Base-by-base conservation (phyloP, 495 filamentous ascomycete species). In the Daldinia grandis region DNA sequence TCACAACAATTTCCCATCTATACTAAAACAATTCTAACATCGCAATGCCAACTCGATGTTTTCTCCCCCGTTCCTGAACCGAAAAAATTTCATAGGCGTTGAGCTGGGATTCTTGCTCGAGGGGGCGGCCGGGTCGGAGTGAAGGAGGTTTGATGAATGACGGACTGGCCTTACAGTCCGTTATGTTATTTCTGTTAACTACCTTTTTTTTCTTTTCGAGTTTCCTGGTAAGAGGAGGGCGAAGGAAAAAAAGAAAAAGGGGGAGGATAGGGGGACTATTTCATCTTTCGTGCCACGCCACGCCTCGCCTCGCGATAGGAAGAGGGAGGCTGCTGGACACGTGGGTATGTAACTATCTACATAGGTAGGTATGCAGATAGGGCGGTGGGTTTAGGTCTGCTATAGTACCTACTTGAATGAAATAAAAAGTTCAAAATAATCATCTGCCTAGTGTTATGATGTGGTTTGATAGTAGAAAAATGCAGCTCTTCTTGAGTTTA, bases 71-170 rank as follows among this genome's bases (percentile, higher is more conserved):
- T 53, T 53, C 49, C 49, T 12, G 7, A 14, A 35, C 5, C 19
- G 5, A 56, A 56, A 55, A 56, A n/a, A 2, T 17, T 30, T 17
- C 9, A 30, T 35, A 31, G 62, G 62, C 62, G 62, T 64, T 64
- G 25, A 64, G 12, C 50, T 27, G 55, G 62, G 62, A 33, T 57
- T 4, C 30, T 56, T 55, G 28, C 53, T 57, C n/a, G 38, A n/a
- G 51, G 51, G 27, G 21, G 50, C 25, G 42, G 19, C 15, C 27
- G 35, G 60, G 35, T 33, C n/a, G 27, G 37, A 38, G 60, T 40
- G 51, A 21, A 25, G 15, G 37, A 31, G 14, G 50, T 12, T n/a
- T 1, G 50, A 55, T 40, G 50, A 63, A 44, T 54, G 50, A 54
- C 10, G 50, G 50, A 30, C 15, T 15, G 50, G 25, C 21, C 31